Base-by-base conservation (phyloP, 176 grass and related monocot genomes). In the Stipa capillata region DNA sequence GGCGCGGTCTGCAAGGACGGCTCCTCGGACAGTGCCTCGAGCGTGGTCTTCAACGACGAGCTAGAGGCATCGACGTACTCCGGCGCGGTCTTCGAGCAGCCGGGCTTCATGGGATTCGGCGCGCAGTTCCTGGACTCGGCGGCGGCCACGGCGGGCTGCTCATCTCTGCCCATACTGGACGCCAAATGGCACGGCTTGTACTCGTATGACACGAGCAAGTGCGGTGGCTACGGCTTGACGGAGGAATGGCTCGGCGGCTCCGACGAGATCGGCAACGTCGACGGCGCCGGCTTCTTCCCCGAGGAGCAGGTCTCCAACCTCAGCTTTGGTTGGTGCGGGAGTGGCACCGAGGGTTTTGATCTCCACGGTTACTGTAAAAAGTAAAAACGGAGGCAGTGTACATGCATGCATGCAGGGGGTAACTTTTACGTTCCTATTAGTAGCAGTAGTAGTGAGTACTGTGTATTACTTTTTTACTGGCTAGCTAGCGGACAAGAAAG, bases 21-120 rank as follows among this genome's bases (percentile, higher is more conserved):
- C 1, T 86, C 87, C 2, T 93, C 93, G 1, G 93, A 97, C 82
- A 97, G 93, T 58, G 93, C 93, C 69, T 93, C 93, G 3, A 97
- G 90, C 76, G 87, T 56, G 10, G 93, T 90, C 9, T 82, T 97
- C 72, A 97, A 90, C 60, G 93, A 92, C 72, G 85, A 88, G n/a
- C n/a, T n/a, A n/a, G n/a, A n/a, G 33, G 53, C 85, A 25, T 80
- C 85, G 32, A 70, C 89, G 1, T 80, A 87, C 82, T 87, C 79
- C 56, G 29, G 53, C 62, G 40, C 64, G 6, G 82, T 69, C 23
- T 69, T 87, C 21, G 84, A 84, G 69, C 75, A 64, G 47, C 65
- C 64, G 6, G n/a, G 31, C 0, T 70, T 81, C 53, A 9, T 47
- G 31, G 89, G 72, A 15, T 91, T 87, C 77, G 65, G 70, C 0